Percentiles rank a stretch among this genome's conserved stretches.
Conservation (phyloP, 2,329 filamentous ascomycete genomes). For the Alternaria angustiovoidea region DNA sequence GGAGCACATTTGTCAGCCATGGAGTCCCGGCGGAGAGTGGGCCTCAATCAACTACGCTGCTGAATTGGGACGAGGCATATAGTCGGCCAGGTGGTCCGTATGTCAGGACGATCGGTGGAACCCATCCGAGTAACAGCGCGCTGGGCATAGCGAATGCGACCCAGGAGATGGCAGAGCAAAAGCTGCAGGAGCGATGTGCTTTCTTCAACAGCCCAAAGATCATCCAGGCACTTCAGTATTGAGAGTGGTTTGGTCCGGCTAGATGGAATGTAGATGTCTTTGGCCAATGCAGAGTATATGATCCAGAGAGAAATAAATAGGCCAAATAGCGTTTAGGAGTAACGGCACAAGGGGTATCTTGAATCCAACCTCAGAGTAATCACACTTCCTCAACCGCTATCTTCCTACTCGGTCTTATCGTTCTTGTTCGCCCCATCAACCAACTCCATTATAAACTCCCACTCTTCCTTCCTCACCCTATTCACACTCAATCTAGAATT, state of each 20-base stretch:
- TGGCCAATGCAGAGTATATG: background rate
- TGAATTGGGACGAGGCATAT: constrained; percentile 53
- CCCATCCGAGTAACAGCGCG: constrained; percentile 54
- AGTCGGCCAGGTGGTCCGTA: constrained; percentile 26
- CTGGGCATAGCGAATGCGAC: constrained; percentile 48
- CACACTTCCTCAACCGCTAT: background rate
- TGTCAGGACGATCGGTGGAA: constrained; percentile 53
- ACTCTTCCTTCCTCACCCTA: constrained; percentile 70
- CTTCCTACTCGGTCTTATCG: constrained; percentile 2
- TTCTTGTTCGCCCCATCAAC: constrained; percentile 42
- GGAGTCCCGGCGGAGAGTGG: constrained; percentile 40
- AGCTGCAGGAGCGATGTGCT: constrained; percentile 57
- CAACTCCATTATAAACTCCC: constrained; percentile 67
- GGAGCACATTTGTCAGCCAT: constrained; percentile 57
- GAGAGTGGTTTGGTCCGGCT: background rate
- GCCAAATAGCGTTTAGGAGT: background rate
- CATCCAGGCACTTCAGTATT: constrained; percentile 51
- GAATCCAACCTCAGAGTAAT: background rate
- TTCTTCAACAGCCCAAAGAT: constrained; percentile 58
- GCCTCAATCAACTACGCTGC: constrained; percentile 13
- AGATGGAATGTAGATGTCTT: background rate
- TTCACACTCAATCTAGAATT: constrained; percentile 84
- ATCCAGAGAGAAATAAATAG: background rate
- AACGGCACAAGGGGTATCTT: background rate
- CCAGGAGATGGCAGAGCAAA: constrained; percentile 47